Base-by-base conservation (phyloP, 1,139 yeast genomes). In the Yamadazyma siamensis region DNA sequence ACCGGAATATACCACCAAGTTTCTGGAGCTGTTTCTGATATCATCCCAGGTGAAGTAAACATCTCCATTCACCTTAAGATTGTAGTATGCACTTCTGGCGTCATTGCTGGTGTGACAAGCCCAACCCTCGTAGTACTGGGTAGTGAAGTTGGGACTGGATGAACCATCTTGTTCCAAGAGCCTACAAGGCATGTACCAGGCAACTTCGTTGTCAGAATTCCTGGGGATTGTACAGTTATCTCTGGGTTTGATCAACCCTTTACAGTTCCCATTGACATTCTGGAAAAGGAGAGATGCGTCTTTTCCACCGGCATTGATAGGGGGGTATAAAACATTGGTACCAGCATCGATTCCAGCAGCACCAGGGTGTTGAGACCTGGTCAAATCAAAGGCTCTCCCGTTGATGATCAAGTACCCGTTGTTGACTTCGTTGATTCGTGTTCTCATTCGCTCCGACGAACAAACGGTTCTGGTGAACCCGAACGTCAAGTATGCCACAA, bases 171-270 rank as follows among this genome's bases (percentile, higher is more conserved):
- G 81, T 28, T 67, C 60, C 38, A 80, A 66, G 28, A 83, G 43
- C 46, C 79, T 78, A 62, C 98, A 91, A 3, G 98, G 97, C 83
- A 88, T 87, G 60, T 91, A 91, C 95, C 96, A 89, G 7, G 95
- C 97, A 43, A 91, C 54, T 28, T 80, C 78, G 13, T 71, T 67
- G 24, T 74, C 76, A 23, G 69, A 69, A 40, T 70, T 65, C 38
- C 65, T 59, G 1, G 96, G 96, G 36, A 89, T 88, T 0, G 80
- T 46, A 47, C 86, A 74, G 50, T 80, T 73, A 8, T 65, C 75
- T 41, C 75, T 75, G 27, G 97, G 94, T n/a, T 61, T 70, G 36
- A 91, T 82, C 35, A 91, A 65, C 16, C 80, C 82, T 54, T 78
- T 80, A 61, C 98, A 91, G 55, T 88, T 81, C 18, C 96, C 96